Conservation (phyloP, 2,329 filamentous ascomycete genomes). For the Diaporthe sp. region DNA sequence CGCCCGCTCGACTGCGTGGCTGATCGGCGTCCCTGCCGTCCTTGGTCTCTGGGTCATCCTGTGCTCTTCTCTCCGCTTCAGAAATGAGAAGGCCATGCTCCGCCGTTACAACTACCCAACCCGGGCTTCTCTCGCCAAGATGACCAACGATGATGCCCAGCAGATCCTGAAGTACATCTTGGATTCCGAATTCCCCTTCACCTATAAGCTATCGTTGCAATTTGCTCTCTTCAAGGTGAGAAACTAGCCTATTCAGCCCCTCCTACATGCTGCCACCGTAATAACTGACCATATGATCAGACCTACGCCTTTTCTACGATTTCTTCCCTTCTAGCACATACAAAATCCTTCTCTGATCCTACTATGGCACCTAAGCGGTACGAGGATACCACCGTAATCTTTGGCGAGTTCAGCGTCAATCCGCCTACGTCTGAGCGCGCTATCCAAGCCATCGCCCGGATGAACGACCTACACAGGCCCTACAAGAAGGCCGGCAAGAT, state of each 20-base stretch:
- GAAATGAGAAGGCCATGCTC: conserved; percentile 49
- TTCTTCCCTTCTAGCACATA: conserved; percentile 52
- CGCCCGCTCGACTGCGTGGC: background rate
- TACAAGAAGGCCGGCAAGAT: conserved; percentile 53
- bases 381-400: conserved; percentile 57
- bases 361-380: conserved; percentile 55
- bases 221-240: conserved; percentile 58
- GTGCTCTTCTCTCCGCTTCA: conserved; percentile 55
- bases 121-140: conserved; percentile 53
- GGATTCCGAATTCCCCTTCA: conserved; percentile 54
- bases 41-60: conserved; percentile 51
- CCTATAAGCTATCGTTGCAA: conserved; percentile 54
- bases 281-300: conserved; percentile 42
- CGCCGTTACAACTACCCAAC: conserved; percentile 50
- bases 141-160: conserved; percentile 61
- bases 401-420: conserved; percentile 53
- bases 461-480: conserved; percentile 55
- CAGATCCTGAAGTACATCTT: conserved; percentile 55
- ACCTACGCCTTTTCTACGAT: conserved; percentile 57
- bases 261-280: background rate
- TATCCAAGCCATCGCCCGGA: conserved; percentile 53
- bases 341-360: conserved; percentile 52
- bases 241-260: background rate
- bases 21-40: conserved; percentile 32
- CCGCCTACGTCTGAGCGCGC: conserved; percentile 52